A percentile compares a stretch with the other conserved stretches of the same genome.
These are phyloP conservation scores for Elaeagnus macrophylla DNA, from an alignment of 306 rosid species.

Conservation along the genomic window DNA sequence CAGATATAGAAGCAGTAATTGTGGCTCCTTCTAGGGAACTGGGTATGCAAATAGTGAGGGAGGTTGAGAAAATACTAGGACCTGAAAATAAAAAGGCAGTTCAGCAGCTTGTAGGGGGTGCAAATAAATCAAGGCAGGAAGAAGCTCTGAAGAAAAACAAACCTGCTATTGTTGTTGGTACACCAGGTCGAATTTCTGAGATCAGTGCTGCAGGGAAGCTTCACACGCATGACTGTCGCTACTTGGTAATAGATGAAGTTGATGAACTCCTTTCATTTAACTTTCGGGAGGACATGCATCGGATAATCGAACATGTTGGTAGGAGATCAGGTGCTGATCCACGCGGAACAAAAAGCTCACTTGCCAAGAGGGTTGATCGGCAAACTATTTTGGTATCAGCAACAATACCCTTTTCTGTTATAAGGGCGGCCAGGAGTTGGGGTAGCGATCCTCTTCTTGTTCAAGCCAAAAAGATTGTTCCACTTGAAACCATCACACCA, in stretches of 20 bases:
- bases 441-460: conserved; percentile 69
- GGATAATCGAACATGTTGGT: conserved; percentile 86
- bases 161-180: conserved; percentile 83
- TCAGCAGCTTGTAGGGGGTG: conserved; percentile 98
- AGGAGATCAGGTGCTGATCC: conserved; percentile 49
- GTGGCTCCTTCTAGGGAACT: conserved; percentile 97
- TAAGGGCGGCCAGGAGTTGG: conserved; percentile 92
- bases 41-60: conserved; percentile 97
- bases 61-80: conserved; percentile 83
- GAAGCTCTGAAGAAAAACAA: conserved; percentile 89
- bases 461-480: conserved; percentile 60
- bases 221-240: conserved; percentile 74
- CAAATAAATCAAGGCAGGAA: conserved; percentile 81
- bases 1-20: conserved; percentile 71
- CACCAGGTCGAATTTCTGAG: conserved; percentile 91
- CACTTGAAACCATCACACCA: conserved; percentile 49
- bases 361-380: conserved; percentile 42
- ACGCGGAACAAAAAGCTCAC: conserved; percentile 25
- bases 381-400: conserved; percentile 82
- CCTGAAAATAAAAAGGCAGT: conserved; percentile 52
- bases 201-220: conserved; percentile 88
- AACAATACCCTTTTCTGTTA: conserved; percentile 81
- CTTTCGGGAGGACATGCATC: conserved; percentile 88
- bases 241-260: conserved; percentile 81
- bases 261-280: conserved; percentile 83